Evolutionary conservation across 208 protist genomes (phyloP).

Genomic region (Leishmania martiniquensis): DNA sequence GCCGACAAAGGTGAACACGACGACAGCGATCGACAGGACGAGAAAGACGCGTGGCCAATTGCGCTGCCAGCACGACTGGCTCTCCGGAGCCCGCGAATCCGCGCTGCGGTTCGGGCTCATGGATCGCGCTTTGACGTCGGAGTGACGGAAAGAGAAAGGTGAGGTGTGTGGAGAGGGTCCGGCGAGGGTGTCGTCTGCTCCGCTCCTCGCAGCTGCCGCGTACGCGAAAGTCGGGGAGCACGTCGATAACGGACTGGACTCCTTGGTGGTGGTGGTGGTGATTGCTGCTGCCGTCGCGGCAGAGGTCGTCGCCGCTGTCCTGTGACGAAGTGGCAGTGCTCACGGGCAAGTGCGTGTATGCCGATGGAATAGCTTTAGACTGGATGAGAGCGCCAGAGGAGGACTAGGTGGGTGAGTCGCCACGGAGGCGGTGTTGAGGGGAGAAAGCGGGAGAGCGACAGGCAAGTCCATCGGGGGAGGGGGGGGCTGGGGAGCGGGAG

Average conservation of each 20-base stretch:
- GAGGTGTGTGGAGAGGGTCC: not conserved
- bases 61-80: constrained; percentile 34
- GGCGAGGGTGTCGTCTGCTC: not conserved
- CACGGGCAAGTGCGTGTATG: not conserved
- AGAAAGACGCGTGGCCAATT: constrained; percentile 68
- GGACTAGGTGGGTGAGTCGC: not conserved
- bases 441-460: not conserved
- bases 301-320: not conserved
- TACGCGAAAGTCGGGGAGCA: not conserved
- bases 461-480: not conserved
- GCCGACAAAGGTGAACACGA: constrained; percentile 39
- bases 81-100: constrained; percentile 6
- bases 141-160: not conserved
- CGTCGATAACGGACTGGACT: not conserved
- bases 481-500: not conserved
- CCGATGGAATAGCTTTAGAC: not conserved
- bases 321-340: not conserved
- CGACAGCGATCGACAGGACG: constrained; percentile 31
- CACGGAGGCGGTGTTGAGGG: not conserved
- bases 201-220: not conserved
- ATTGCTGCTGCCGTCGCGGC: not conserved
- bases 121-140: not conserved
- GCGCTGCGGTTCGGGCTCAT: constrained; percentile 16
- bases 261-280: not conserved
- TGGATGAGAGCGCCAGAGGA: not conserved